Conservation (phyloP, 1,139 yeast genomes). For the Lodderomyces theae region DNA sequence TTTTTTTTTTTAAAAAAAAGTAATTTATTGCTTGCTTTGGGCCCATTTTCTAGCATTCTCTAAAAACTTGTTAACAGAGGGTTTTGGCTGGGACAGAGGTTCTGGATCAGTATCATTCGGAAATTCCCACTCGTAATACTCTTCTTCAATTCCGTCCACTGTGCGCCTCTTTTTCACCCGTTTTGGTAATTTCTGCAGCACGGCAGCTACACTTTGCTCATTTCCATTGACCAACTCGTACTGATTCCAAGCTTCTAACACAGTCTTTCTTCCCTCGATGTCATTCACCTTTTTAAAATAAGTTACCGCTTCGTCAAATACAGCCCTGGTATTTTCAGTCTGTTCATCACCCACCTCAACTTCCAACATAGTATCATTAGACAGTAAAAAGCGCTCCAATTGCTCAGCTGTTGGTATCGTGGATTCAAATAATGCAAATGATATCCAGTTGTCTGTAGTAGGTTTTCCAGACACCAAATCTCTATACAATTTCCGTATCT, state of each 20-base stretch:
- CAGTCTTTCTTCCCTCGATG: conserved; percentile 46
- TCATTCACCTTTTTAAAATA: conserved; percentile 39
- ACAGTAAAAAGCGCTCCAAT: conserved; percentile 30
- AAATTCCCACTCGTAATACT: conserved; percentile 62
- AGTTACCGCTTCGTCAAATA: conserved; percentile 56
- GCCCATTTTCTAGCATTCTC: conserved; percentile 67
- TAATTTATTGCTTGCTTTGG: conserved; percentile 5
- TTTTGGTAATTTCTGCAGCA: conserved; percentile 55
- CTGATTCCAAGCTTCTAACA: conserved; percentile 62
- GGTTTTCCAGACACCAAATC: conserved; percentile 34
- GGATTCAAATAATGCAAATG: conserved; percentile 70
- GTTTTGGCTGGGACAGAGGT: background rate
- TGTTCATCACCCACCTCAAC: conserved; percentile 55
- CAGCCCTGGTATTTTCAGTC: conserved; percentile 46
- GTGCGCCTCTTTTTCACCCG: conserved; percentile 46
- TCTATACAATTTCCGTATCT: conserved; percentile 55
- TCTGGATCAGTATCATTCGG: conserved; percentile 31
- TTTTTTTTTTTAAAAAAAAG: too few species aligned
- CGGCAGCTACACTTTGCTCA: conserved; percentile 28
- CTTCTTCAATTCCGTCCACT: conserved; percentile 49
- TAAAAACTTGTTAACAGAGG: conserved; percentile 48
- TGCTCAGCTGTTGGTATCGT: conserved; percentile 60
- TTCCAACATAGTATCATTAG: conserved; percentile 40
- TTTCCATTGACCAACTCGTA: conserved; percentile 70
- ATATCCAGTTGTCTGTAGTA: conserved; percentile 55